Evolutionary conservation across 441 rosid genomes (phyloP), one percentile per base, ranked within the genome.

Genomic region (Pelargonium myrrhifolium): DNA sequence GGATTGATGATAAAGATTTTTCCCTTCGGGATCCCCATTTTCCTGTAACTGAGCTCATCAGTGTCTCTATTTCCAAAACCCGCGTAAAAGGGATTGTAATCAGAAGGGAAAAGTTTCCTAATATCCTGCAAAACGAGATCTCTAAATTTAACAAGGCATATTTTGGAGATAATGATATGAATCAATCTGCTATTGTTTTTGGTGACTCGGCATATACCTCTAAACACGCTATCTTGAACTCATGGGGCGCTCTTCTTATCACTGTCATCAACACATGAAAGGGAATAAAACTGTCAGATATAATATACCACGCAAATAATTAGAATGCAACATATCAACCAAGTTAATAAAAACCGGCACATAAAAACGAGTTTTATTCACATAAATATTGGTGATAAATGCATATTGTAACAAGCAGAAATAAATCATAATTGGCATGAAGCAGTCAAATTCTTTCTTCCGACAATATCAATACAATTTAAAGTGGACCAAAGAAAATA

Each of bases 61-160:
- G 97, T 92, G 75, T 92, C 94, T 82, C 97, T 82, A 67, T 89
- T 92, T 53, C 93, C 97, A 28, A 89, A 91, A 10, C 97, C 97
- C 3, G 96, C 97, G 40, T 92, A 89, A 80, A 92, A 92, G 0
- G 97, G 97, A 74, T 92, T 92, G 84, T 85, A 74, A 70, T 89
- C 97, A 6, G 87, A 24, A 43, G 97, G 97, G 75, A 92, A 92
- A 61, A 92, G 89, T 72, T 79, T 89, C 73, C 77, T 87, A n/a
- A 92, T 92, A 76, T 89, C 94, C 97, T 91, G 86, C 74, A 77
- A 63, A 35, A 67, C 10, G 39, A 9, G 22, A 39, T 9, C 60
- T 4, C 53, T 24, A n/a, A 53, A 63, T 26, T 47, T 72, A 63
- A 37, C 37, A 8, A n/a, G 6, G 14, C 58, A 59, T 9, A 21